Base-by-base conservation (phyloP, 2,329 filamentous ascomycete species). In the Venturia asperata region DNA sequence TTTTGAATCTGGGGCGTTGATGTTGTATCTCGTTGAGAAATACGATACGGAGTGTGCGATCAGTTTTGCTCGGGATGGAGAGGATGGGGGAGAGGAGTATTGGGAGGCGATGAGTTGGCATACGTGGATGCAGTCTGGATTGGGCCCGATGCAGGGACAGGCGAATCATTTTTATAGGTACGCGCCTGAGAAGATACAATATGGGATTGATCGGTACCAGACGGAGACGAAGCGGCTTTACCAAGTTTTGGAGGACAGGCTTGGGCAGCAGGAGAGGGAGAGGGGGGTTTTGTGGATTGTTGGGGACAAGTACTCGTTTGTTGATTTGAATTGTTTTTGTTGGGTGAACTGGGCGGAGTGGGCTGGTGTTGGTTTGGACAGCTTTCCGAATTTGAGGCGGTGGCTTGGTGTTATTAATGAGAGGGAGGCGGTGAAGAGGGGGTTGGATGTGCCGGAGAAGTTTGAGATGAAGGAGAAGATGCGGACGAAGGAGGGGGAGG, bases 161-260 rank as follows among this genome's bases (percentile, higher is more conserved):
- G 83, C 90, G 63, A 92, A 94, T 76, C 91, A 96, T 77, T 96
- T 96, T 76, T 80, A 79, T 62, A 84, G 90, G 65, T 95, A 96
- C 72, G 91, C 91, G 0, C 89, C 90, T 0, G 88, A 92, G 74
- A 86, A 78, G 67, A 79, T 79, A 30, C 70, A 75, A 61, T 80
- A 79, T 66, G 78, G 72, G 3, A 79, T 80, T 66, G 72, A 78
- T 41, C 74, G 79, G 19, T 82, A 80, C 67, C 74, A 77, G 49
- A 77, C 78, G 27, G 80, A 82, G 70, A 80, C 79, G 7, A 78
- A 77, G 68, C 76, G 80, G 4, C 72, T 82, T 4, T 81, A 79
- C 68, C 70, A 73, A n/a, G 45, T 66, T 1, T 34, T 66, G 17
- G 65, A 63, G 10, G 73, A 74, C 37, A 74, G 77, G 0, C 71